Conservation (phyloP, 2,329 filamentous ascomycete genomes). For the Nemania sp. region DNA sequence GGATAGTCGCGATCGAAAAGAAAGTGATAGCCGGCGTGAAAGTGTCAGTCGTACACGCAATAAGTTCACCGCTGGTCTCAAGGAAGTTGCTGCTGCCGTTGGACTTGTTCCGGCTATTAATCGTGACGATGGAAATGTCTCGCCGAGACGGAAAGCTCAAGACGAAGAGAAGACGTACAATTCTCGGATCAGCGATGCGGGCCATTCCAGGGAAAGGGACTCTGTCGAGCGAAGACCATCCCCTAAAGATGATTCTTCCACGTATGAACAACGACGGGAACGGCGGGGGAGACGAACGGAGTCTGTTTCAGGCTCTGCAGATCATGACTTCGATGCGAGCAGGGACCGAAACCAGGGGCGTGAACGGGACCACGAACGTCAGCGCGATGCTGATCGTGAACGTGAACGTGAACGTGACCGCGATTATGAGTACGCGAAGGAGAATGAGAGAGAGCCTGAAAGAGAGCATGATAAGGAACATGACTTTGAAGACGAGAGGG, state of each 20-base stretch:
- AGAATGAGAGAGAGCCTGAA: constrained; percentile 14
- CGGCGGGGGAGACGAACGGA: constrained; percentile 29
- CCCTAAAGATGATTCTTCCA: constrained; percentile 29
- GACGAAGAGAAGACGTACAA: constrained; percentile 36
- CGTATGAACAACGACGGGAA: constrained; percentile 35
- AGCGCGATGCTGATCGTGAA: constrained; percentile 26
- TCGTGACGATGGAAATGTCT: constrained; percentile 42
- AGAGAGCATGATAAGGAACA: constrained; percentile 7
- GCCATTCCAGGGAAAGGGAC: constrained; percentile 37
- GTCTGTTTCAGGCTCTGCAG: constrained; percentile 28
- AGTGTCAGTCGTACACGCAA: constrained; percentile 50
- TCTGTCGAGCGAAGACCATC: constrained; percentile 29
- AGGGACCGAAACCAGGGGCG: constrained; percentile 16
- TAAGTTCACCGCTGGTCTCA: constrained; percentile 52
- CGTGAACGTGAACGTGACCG: constrained; percentile 26
- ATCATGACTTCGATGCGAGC: constrained; percentile 29
- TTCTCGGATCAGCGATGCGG: constrained; percentile 35
- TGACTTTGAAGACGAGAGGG: constrained; percentile 27
- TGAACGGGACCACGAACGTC: constrained; percentile 19
- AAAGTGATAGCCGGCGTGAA: constrained; percentile 42
- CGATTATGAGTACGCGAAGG: constrained; percentile 25
- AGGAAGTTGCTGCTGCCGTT: constrained; percentile 53
- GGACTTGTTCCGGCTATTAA: constrained; percentile 36
- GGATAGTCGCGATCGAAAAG: constrained; percentile 35
- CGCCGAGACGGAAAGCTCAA: constrained; percentile 35